Evolutionary conservation across 768 basidiomycete species (phyloP).

Genomic region (Amanita fuliginea): DNA sequence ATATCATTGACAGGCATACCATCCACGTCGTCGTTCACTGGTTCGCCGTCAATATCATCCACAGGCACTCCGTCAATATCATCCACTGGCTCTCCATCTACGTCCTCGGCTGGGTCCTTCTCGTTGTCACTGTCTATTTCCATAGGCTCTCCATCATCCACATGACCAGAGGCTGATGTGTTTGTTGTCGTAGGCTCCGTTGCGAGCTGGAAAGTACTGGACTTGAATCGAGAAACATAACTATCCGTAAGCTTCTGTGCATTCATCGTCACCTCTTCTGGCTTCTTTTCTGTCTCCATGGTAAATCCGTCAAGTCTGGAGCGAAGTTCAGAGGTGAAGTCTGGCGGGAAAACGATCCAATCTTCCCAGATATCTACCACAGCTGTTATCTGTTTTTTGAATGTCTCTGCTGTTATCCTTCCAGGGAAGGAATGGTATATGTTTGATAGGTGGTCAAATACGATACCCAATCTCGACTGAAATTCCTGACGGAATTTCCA

Average conservation of each 20-base stretch:
- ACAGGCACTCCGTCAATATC: slow-evolving; percentile 27
- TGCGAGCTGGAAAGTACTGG: slow-evolving; percentile 68
- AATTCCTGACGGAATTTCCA: slow-evolving; percentile 98
- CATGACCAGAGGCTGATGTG: slow-evolving; percentile 15
- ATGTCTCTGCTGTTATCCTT: slow-evolving; percentile 90
- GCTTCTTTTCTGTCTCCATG: slow-evolving; percentile 17
- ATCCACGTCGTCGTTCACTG: slow-evolving; percentile 25
- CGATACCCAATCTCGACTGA: slow-evolving; percentile 80
- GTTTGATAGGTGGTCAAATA: slow-evolving; percentile 90
- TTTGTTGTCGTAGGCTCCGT: slow-evolving; percentile 23
- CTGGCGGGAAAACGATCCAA: slow-evolving; percentile 93
- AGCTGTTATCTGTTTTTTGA: slow-evolving; percentile 83
- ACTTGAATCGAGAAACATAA: slow-evolving; percentile 60
- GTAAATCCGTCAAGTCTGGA: slow-evolving; percentile 58
- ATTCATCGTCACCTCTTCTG: slow-evolving; percentile 17
- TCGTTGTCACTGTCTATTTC: slow-evolving; percentile 16
- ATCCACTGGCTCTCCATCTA: slow-evolving; percentile 25
- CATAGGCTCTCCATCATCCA: slow-evolving; percentile 24
- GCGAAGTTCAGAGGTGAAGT: slow-evolving; percentile 69
- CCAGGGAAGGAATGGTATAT: slow-evolving; percentile 96
- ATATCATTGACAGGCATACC: slow-evolving; percentile 32
- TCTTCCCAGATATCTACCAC: slow-evolving; percentile 97
- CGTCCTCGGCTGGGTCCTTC: slow-evolving; percentile 28
- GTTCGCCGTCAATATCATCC: slow-evolving; percentile 30
- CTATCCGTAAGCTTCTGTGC: slow-evolving; percentile 18